Evolutionary conservation across 768 basidiomycete genomes (phyloP), one percentile per base, ranked within the genome.

Genomic region (Kwoniella shandongensis): DNA sequence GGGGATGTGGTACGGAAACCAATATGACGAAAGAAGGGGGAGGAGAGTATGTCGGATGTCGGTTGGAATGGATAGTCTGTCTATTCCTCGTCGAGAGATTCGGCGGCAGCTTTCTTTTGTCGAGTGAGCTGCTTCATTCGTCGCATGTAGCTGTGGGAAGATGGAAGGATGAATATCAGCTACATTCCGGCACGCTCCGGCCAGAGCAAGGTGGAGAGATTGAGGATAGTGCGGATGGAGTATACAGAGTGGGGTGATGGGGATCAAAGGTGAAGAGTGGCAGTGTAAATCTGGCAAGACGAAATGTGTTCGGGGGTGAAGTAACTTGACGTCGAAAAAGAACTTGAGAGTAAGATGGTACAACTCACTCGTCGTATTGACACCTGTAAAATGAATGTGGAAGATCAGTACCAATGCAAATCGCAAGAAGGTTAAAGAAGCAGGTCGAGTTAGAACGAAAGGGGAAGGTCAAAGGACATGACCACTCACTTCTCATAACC

Each of bases 281-380:
- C n/a, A n/a, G n/a, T n/a, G n/a, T n/a, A n/a, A n/a, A n/a, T n/a
- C n/a, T n/a, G 32, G 13, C 32, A 13, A 32, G 32, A 32, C 32
- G 32, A 13, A 32, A 32, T 6, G 6, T 32, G 32, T n/a, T n/a
- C n/a, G n/a, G n/a, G n/a, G n/a, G n/a, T n/a, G n/a, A n/a, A n/a
- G n/a, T n/a, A n/a, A n/a, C n/a, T n/a, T n/a, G n/a, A n/a, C n/a
- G n/a, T n/a, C n/a, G n/a, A n/a, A n/a, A n/a, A n/a, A n/a, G n/a
- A n/a, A n/a, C n/a, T n/a, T n/a, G n/a, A 32, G 13, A 13, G 32
- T 32, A 32, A 13, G 32, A 32, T 13, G 32, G 32, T 6, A 32
- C 32, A 32, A 83, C 88, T 75, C 77, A 93, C 91, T 96, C 91
- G 65, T 92, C 89, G 74, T 91, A 93, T 79, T 96, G 91, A 73